Evolutionary conservation across 2,329 filamentous ascomycete genomes (phyloP), one percentile per base, ranked within the genome.

Genomic region (Pseudocercospora pini-densiflorae): DNA sequence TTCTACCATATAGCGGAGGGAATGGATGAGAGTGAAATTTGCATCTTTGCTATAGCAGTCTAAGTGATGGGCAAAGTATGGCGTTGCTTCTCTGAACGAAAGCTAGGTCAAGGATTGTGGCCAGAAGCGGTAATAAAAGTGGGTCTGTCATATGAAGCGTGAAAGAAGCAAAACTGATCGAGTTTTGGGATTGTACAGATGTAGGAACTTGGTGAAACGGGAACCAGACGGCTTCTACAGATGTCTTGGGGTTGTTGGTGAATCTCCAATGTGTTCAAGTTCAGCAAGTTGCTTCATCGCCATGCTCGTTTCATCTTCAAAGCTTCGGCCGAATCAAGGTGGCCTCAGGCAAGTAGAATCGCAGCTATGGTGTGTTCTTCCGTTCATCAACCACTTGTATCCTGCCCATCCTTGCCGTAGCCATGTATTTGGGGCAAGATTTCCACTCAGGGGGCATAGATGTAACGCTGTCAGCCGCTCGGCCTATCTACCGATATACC

Each of bases 401-500:
- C 31, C 12, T 33, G 31, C 4, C 40, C 16, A 43, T 19, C 24
- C 51, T 55, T 55, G 24, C 24, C 27, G 27, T 29, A 33, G 23
- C 51, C 24, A 55, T 55, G 23, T 54, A 27, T 55, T 31, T 33
- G 19, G 21, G 51, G 27, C 27, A 55, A 33, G 24, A 31, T 55
- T n/a, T 31, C 23, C 27, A 31, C 33, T 55, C 51, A 31, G 24
- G 23, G 16, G 16, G 7, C 23, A 24, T 51, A 1, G 21, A 51
- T 16, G 14, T 16, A 27, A 51, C 23, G 16, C 27, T 27, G 27
- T 31, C 51, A 55, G 51, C 51, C 51, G 51, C 24, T 55, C 51
- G 51, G 51, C 51, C 51, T 55, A 55, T 55, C 51, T 55, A 27
- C 51, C 51, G 51, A 55, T 7, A 8, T 55, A 55, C 51, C 51